phyloP scores from a whole-genome alignment of 345 rosid genomes.

The Bruguiera gymnorhiza region DNA sequence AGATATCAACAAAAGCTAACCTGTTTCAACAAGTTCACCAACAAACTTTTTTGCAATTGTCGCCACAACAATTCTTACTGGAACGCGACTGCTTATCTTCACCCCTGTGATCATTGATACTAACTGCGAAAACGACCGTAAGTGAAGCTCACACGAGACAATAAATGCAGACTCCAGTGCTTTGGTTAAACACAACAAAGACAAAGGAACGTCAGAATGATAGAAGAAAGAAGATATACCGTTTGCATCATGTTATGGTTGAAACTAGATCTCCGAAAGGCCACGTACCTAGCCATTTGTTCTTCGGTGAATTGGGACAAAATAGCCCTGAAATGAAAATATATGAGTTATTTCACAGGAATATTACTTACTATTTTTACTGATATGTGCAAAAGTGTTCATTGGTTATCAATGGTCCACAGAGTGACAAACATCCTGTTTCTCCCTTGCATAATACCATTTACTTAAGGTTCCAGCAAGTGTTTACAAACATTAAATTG shows the following conservation, averaged over 20 bases:
- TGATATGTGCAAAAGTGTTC: no score
- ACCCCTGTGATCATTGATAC: constrained; percentile 65
- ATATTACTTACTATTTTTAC: no score
- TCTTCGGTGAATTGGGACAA: constrained; percentile 75
- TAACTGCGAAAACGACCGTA: constrained; percentile 40
- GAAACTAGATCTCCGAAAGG: constrained; percentile 88
- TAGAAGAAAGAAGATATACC: constrained; percentile 31
- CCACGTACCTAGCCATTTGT: constrained; percentile 87
- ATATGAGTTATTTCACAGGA: no score
- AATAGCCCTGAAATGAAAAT: constrained; percentile 44
- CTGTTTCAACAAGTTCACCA: constrained; percentile 96
- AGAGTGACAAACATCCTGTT: no score
- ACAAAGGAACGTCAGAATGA: background rate
- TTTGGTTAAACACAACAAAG: no score
- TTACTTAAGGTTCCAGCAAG: no score
- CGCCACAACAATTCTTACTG: constrained; percentile 80
- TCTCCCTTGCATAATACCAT: no score
- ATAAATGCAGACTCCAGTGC: no score
- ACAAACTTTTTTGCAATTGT: constrained; percentile 94
- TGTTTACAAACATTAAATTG: no score
- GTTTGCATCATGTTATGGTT: constrained; percentile 82
- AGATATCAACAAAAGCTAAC: constrained; percentile 25
- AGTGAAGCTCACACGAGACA: background rate
- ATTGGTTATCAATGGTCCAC: no score
- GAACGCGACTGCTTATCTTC: constrained; percentile 63